phyloP scores from a whole-genome alignment of 345 rosid species.

The Populus deltoides region DNA sequence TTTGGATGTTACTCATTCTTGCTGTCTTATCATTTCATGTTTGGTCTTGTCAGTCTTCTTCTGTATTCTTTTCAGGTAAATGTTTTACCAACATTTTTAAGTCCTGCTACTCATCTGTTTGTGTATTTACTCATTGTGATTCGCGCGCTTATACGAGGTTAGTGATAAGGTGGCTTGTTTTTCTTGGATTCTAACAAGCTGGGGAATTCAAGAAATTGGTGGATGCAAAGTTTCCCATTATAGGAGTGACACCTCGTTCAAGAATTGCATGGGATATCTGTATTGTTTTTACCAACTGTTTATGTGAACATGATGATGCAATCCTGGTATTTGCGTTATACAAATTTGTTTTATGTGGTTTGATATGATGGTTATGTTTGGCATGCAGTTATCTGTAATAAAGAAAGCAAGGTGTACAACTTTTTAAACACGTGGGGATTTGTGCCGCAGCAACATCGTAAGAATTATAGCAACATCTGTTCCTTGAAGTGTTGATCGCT shows the following conservation, averaged over 20 bases:
- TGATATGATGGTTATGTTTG: conserved; percentile 14
- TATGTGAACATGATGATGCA: background rate
- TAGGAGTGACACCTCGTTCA: background rate
- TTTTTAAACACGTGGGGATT: conserved; percentile 69
- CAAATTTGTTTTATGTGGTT: background rate
- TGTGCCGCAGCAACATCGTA: conserved; percentile 81
- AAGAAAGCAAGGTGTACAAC: conserved; percentile 70
- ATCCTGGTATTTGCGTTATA: background rate
- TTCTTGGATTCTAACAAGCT: background rate
- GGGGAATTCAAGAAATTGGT: background rate
- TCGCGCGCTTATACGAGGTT: background rate
- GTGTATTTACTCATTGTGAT: background rate
- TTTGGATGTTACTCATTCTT: conserved; percentile 87
- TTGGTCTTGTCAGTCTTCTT: conserved; percentile 85
- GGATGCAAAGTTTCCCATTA: background rate
- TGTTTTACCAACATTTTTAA: background rate
- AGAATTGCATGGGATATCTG: background rate
- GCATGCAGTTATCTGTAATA: conserved; percentile 75
- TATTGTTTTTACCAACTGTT: background rate
- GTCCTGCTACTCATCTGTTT: background rate
- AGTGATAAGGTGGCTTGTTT: background rate
- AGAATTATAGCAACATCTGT: conserved; percentile 25
- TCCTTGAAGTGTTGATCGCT: conserved; percentile 19
- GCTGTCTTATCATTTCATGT: conserved; percentile 62
- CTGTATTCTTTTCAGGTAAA: conserved; percentile 74